Evolutionary conservation across 768 basidiomycete species (phyloP).

Genomic region (Amanita molliuscula): DNA sequence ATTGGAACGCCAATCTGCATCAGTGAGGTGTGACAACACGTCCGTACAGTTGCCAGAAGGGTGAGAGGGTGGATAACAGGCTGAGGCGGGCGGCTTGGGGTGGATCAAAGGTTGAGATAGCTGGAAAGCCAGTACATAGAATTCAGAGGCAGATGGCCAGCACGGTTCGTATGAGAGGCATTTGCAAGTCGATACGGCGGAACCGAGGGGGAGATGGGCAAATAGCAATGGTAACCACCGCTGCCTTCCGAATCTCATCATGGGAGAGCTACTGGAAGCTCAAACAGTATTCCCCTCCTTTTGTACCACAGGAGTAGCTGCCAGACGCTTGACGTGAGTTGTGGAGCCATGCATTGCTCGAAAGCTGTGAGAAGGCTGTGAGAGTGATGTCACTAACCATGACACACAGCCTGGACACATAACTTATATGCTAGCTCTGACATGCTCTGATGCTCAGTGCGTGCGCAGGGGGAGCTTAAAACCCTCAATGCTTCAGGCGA

Average conservation of each 20-base stretch:
- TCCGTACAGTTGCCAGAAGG: constrained; percentile 29
- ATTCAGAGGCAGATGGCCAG: constrained; percentile 28
- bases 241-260: too few relatives aligned
- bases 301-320: constrained; percentile 28
- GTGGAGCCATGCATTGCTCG: too few relatives aligned
- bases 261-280: too few relatives aligned
- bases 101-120: constrained; percentile 34
- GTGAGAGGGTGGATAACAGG: constrained; percentile 27
- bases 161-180: constrained; percentile 31
- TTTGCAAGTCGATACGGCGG: constrained; percentile 14
- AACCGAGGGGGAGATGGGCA: neutral
- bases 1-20: constrained; percentile 30
- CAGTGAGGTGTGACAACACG: constrained; percentile 14
- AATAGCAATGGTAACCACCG: neutral
- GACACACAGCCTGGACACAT: too few relatives aligned
- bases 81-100: constrained; percentile 27
- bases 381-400: too few relatives aligned
- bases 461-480: too few relatives aligned
- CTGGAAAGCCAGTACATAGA: constrained; percentile 20
- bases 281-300: constrained; percentile 24
- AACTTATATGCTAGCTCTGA: too few relatives aligned
- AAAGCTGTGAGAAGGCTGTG: too few relatives aligned
- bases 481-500: too few relatives aligned
- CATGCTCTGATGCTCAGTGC: too few relatives aligned
- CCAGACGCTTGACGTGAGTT: too few relatives aligned